These are phyloP conservation scores for Phytophthora aleatoria DNA, from an alignment of 352 stramenopile genomes.

Conservation along the genomic window DNA sequence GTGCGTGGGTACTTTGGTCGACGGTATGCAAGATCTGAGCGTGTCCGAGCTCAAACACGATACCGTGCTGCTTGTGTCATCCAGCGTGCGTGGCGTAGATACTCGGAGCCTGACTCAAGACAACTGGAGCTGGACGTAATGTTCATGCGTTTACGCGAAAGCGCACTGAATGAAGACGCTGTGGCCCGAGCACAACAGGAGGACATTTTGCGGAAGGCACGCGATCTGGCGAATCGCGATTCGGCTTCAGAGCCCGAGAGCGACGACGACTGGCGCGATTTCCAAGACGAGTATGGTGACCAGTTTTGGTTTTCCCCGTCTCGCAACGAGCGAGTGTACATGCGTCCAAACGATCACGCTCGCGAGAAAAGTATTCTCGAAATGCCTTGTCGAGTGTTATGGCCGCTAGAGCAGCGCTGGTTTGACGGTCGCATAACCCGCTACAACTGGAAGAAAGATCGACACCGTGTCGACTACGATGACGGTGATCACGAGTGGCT, in stretches of 20 bases:
- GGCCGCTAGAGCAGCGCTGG: conserved; percentile 80
- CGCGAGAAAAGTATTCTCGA: conserved; percentile 60
- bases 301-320: conserved; percentile 86
- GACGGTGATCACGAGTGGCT: conserved; percentile 84
- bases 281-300: conserved; percentile 62
- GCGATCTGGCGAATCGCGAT: conserved; percentile 55
- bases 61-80: conserved; percentile 51
- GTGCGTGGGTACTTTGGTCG: conserved; percentile 69
- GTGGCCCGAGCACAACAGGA: conserved; percentile 48
- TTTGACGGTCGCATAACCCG: conserved; percentile 57
- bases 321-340: conserved; percentile 55
- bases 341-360: conserved; percentile 71
- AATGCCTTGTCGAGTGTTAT: conserved; percentile 67
- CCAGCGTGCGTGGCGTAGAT: conserved; percentile 55
- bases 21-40: conserved; percentile 40
- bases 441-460: conserved; percentile 68
- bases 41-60: conserved; percentile 41
- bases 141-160: conserved; percentile 51
- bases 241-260: conserved; percentile 77
- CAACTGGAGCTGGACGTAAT: conserved; percentile 56
- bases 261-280: conserved; percentile 82
- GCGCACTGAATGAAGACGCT: conserved; percentile 53
- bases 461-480: conserved; percentile 75
- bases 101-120: conserved; percentile 46
- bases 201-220: conserved; percentile 53